Percentiles rank a stretch among this genome's conserved stretches.
Evolutionary conservation across 2,329 filamentous ascomycete species (phyloP).

Genomic region (Leptographium wingfieldii): DNA sequence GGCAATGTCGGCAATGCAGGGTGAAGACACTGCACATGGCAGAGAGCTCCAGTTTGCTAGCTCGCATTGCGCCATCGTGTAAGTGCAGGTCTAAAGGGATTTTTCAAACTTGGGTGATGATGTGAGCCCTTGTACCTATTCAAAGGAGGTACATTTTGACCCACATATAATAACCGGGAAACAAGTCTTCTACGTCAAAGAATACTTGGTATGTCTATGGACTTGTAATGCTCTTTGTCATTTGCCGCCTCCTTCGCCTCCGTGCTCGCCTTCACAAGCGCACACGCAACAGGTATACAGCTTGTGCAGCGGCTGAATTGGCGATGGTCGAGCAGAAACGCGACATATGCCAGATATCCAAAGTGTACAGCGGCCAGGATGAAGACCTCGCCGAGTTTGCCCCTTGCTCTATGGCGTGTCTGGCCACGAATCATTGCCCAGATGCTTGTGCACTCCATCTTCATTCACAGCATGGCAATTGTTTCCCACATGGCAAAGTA

Average conservation of each 20-base stretch:
- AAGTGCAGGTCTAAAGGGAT: neutral
- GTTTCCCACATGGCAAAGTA: neutral
- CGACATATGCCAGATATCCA: too few relatives aligned
- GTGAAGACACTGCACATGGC: neutral
- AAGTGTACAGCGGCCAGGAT: neutral
- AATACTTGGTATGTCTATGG: neutral
- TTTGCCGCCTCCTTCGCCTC: neutral
- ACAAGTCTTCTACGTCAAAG: neutral
- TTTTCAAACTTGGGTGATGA: neutral
- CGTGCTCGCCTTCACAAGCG: neutral
- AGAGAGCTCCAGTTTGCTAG: constrained; percentile 4
- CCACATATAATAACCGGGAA: neutral
- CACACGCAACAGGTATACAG: neutral
- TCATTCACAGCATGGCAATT: neutral
- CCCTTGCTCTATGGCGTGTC: neutral
- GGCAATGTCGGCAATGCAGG: neutral
- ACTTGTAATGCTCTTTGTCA: neutral
- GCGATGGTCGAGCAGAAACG: too few relatives aligned
- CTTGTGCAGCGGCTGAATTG: neutral
- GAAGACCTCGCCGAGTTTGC: neutral
- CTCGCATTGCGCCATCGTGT: constrained; percentile 14
- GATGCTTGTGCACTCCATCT: neutral
- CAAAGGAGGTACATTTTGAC: neutral
- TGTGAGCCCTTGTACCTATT: neutral
- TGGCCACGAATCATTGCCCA: neutral